phyloP scores from a whole-genome alignment of 495 filamentous ascomycete genomes.

The Platismatia glauca region DNA sequence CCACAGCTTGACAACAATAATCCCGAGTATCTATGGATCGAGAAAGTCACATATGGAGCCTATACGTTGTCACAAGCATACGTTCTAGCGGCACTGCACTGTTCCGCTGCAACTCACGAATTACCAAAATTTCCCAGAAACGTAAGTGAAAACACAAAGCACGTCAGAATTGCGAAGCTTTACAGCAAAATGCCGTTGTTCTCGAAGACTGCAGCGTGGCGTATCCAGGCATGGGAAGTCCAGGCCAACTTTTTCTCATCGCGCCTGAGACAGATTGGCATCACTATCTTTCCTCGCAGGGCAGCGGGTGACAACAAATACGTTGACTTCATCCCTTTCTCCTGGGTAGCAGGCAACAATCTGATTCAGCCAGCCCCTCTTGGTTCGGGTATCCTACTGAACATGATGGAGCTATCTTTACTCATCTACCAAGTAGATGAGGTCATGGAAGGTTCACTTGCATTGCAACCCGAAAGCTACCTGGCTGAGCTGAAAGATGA shows the following conservation, averaged over 20 bases:
- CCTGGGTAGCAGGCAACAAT: constrained; percentile 10
- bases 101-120: no score
- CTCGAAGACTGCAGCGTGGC: constrained; percentile 1
- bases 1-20: not conserved
- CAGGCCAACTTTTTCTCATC: constrained; percentile 25
- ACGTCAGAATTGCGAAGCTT: constrained; percentile 7
- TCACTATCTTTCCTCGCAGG: constrained; percentile 26
- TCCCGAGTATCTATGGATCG: constrained; percentile 31
- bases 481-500: no score
- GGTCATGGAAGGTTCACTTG: no score
- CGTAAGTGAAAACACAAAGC: no score
- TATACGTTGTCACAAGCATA: no score
- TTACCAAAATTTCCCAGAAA: no score
- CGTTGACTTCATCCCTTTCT: constrained; percentile 33
- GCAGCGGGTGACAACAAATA: constrained; percentile 32
- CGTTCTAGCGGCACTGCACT: no score
- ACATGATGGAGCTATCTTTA: constrained; percentile 35
- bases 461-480: no score
- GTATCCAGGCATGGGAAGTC: constrained; percentile 2
- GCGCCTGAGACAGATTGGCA: constrained; percentile 14
- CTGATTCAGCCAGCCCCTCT: not conserved
- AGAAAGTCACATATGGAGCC: constrained; percentile 33
- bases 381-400: constrained; percentile 20
- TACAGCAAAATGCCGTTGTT: not conserved
- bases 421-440: constrained; percentile 24